Percentiles rank a stretch among this genome's conserved stretches.
These are phyloP conservation scores for Cercophora scortea DNA, from an alignment of 495 filamentous ascomycete species.

Conservation along the genomic window DNA sequence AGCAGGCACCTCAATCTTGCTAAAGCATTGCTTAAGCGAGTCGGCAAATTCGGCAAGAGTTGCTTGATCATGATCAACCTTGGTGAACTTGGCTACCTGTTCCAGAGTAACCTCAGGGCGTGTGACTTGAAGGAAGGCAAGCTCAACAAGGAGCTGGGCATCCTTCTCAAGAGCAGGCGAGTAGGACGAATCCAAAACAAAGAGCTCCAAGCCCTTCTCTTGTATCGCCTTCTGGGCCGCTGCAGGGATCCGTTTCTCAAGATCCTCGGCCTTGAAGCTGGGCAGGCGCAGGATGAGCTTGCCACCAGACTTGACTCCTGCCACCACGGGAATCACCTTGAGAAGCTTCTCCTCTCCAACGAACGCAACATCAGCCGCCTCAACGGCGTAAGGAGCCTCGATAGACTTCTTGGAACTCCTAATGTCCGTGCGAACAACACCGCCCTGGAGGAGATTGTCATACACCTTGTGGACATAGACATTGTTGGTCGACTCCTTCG, in stretches of 20 bases:
- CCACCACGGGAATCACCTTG: slow-evolving; percentile 62
- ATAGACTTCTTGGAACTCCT: slow-evolving; percentile 72
- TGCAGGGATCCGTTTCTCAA: slow-evolving; percentile 78
- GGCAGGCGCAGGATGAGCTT: slow-evolving; percentile 69
- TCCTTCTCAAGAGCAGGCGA: slow-evolving; percentile 59
- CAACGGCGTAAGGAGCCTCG: slow-evolving; percentile 74
- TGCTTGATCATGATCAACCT: slow-evolving; percentile 28
- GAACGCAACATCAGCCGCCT: slow-evolving; percentile 68
- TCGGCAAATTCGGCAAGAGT: slow-evolving; percentile 53
- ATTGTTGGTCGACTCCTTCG: slow-evolving; percentile 66
- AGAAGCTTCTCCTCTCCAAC: slow-evolving; percentile 75
- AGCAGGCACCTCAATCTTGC: slow-evolving; percentile 65
- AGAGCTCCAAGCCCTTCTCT: slow-evolving; percentile 59
- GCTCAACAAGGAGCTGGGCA: slow-evolving; percentile 56
- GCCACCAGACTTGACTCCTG: slow-evolving; percentile 61
- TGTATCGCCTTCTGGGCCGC: slow-evolving; percentile 58
- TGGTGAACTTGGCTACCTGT: slow-evolving; percentile 24
- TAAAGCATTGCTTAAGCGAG: slow-evolving; percentile 61
- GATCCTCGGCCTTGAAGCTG: slow-evolving; percentile 73
- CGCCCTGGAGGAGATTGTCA: slow-evolving; percentile 85
- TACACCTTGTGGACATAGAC: slow-evolving; percentile 66
- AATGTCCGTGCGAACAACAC: slow-evolving; percentile 75
- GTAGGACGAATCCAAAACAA: slow-evolving; percentile 60
- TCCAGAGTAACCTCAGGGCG: slow-evolving; percentile 53
- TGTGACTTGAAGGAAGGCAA: slow-evolving; percentile 73